Percentiles rank a stretch among this genome's conserved stretches.
phyloP scores from a whole-genome alignment of 2,329 filamentous ascomycete genomes.

The Phoma sp. region DNA sequence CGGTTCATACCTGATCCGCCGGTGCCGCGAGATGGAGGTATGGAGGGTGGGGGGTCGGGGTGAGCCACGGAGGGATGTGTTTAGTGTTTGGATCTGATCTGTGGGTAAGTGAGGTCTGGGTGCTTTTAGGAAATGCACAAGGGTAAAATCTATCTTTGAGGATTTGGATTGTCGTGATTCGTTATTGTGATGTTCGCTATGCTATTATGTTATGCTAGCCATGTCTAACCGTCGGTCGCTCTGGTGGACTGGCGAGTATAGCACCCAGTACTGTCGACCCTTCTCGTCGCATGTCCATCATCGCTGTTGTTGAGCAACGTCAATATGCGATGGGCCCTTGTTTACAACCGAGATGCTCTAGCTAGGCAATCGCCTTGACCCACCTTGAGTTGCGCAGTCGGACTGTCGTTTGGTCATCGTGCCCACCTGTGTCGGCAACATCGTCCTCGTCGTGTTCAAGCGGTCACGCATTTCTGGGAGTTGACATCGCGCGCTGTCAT shows the following conservation, averaged over 20 bases:
- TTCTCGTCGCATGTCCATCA: neutral
- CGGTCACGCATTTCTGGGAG: too few relatives aligned
- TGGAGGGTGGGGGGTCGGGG: neutral
- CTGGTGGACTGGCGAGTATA: neutral
- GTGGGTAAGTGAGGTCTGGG: neutral
- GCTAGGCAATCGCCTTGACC: neutral
- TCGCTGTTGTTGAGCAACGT: neutral
- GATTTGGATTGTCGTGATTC: neutral
- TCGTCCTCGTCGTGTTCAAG: neutral
- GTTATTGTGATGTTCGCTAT: slow-evolving; percentile 12
- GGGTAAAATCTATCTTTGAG: neutral
- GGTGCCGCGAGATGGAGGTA: neutral
- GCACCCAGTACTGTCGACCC: neutral
- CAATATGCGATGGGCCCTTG: neutral
- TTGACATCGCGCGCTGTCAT: neutral
- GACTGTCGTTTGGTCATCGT: neutral
- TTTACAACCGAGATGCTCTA: neutral
- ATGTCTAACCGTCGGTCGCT: neutral
- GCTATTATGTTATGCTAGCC: slow-evolving; percentile 1
- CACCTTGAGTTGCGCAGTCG: neutral
- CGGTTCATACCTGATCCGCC: slow-evolving; percentile 11
- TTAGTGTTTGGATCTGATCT: neutral
- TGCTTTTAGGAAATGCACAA: neutral
- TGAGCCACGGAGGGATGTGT: neutral
- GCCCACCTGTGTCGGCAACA: neutral